Evolutionary conservation across 2,329 filamentous ascomycete genomes (phyloP).

Genomic region (Davidsoniella eucalypti): DNA sequence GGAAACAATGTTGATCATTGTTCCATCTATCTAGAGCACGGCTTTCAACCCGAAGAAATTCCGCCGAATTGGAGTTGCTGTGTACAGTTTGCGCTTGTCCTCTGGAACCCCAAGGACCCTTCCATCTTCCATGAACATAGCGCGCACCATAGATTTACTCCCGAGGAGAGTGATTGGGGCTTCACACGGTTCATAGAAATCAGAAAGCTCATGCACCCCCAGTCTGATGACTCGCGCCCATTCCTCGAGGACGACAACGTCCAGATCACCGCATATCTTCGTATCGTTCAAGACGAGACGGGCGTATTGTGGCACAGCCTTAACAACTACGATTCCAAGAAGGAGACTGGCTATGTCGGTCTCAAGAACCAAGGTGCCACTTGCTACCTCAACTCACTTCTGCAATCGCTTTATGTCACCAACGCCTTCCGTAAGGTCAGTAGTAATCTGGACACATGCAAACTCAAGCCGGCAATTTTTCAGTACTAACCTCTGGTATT

Average conservation of each 20-base stretch:
- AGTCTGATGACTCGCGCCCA: constrained; percentile 52
- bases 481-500: constrained; percentile 10
- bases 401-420: constrained; percentile 73
- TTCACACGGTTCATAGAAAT: constrained; percentile 94
- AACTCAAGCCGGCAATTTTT: not conserved
- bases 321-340: constrained; percentile 95
- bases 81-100: constrained; percentile 82
- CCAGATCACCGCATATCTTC: constrained; percentile 69
- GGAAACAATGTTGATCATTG: constrained; percentile 89
- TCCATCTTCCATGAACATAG: constrained; percentile 62
- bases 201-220: constrained; percentile 66
- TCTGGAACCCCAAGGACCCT: constrained; percentile 93
- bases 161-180: constrained; percentile 94
- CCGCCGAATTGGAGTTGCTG: constrained; percentile 94
- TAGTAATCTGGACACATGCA: not conserved
- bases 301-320: constrained; percentile 87
- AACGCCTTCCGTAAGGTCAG: constrained; percentile 81
- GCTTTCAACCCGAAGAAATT: constrained; percentile 56
- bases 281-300: constrained; percentile 72
- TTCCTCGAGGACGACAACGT: constrained; percentile 62
- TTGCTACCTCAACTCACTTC: constrained; percentile 70
- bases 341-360: constrained; percentile 92
- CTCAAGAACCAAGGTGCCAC: constrained; percentile 93
- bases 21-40: constrained; percentile 93
- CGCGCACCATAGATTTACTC: constrained; percentile 91